Percentiles rank a stretch among this genome's conserved stretches.
These are phyloP conservation scores for Podaxis sp. DNA, from an alignment of 768 basidiomycete genomes.

Conservation along the genomic window DNA sequence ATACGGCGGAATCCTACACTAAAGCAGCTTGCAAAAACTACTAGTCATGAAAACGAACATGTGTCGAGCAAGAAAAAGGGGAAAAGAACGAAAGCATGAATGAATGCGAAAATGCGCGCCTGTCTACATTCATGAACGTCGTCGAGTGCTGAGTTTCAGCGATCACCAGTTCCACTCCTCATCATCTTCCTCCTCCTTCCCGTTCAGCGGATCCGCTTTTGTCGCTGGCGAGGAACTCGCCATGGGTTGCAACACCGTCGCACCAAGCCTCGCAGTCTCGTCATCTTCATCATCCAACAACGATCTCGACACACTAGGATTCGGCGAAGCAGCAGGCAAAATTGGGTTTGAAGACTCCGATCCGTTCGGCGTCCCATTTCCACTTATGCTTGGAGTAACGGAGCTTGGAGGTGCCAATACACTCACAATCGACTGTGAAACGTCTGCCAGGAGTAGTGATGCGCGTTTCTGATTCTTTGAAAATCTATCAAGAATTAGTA, in stretches of 20 bases:
- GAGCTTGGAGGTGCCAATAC: slow-evolving; percentile 30
- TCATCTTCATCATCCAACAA: slow-evolving; percentile 18
- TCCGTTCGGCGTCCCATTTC: background rate
- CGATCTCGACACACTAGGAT: slow-evolving; percentile 17
- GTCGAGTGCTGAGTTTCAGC: background rate
- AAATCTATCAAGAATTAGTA: slow-evolving; percentile 36
- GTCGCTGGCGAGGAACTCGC: slow-evolving; percentile 8
- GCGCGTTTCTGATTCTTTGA: slow-evolving; percentile 67
- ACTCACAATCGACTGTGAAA: slow-evolving; percentile 51
- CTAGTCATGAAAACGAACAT: background rate
- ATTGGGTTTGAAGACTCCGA: background rate
- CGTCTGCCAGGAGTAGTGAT: slow-evolving; percentile 59
- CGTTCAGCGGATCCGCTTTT: slow-evolving; percentile 1
- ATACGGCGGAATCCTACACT: background rate
- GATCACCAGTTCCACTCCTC: slow-evolving; percentile 58
- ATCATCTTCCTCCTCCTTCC: slow-evolving; percentile 28
- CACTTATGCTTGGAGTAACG: background rate
- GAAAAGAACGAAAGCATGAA: background rate
- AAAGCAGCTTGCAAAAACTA: background rate
- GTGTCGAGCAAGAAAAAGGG: background rate
- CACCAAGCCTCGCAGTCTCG: slow-evolving; percentile 18
- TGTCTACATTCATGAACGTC: background rate
- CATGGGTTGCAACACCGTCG: slow-evolving; percentile 19
- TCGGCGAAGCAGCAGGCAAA: slow-evolving; percentile 14
- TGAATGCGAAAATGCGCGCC: background rate